Evolutionary conservation across 108 stramenopile genomes (phyloP), one percentile per base, ranked within the genome.

Genomic region (Cyclotella cryptica): DNA sequence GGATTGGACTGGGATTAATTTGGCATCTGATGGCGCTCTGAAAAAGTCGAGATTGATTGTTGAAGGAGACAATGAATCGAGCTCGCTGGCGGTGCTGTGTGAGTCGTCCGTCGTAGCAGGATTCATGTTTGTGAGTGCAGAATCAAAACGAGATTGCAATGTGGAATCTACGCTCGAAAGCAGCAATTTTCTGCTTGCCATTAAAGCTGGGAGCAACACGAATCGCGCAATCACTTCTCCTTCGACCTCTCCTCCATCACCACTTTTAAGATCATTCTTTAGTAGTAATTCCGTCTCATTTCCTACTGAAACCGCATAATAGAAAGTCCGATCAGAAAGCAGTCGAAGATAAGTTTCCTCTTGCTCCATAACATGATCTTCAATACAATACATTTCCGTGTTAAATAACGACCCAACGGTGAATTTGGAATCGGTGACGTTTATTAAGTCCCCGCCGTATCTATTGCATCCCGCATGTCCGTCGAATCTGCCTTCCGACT

Each of bases 321-420:
- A 3, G 42, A 66, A 24, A 24, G 66, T 66, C 46, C 6, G 24
- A 14, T 47, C 46, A 10, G 44, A 46, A 12, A 66, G 27, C 66
- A 49, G 4, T 24, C 24, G 12, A n/a, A 29, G 11, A 47, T 30
- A 66, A 2, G 9, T 22, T 8, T 46, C 21, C 21, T 66, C 66
- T 47, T 28, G 66, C 26, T 9, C 44, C 44, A 66, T 66, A 18
- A 66, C 45, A 47, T 19, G 18, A 21, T 66, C 46, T 12, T 66
- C 66, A 1, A 66, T 46, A 19, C 66, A 66, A 47, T 66, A 66
- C 45, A 47, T 66, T 44, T 24, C 24, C 11, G 66, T 47, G n/a
- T 4, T 66, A 13, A 28, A 7, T 12, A 66, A 66, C 21, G 24
- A 2, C 9, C 66, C 66, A 14, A 49, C 46, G 1, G 24, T 41